phyloP scores from a whole-genome alignment of 257 asterid species.

The Solanum piurae region DNA sequence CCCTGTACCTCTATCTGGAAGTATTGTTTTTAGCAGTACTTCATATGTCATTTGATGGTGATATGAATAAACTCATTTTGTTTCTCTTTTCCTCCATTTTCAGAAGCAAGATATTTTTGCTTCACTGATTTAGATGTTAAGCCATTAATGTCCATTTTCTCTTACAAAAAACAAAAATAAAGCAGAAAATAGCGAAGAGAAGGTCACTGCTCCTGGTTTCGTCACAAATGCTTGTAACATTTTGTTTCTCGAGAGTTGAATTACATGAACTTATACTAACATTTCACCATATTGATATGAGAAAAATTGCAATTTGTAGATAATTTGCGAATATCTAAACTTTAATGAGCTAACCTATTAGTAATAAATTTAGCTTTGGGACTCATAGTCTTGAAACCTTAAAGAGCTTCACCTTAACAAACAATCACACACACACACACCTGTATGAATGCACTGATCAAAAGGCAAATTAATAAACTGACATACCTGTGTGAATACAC shows the following conservation, averaged over 20 bases:
- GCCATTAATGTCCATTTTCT: neutral
- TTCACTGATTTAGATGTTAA: neutral
- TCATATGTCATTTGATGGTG: neutral
- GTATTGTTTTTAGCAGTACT: neutral
- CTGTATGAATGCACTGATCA: neutral
- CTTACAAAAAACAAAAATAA: neutral
- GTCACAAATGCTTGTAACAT: neutral
- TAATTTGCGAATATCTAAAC: neutral
- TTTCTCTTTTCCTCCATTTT: neutral
- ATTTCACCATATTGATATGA: neutral
- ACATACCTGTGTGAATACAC: neutral
- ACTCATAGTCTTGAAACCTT: neutral
- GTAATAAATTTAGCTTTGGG: neutral
- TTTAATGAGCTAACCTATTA: neutral
- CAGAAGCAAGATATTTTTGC: neutral
- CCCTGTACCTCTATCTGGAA: neutral
- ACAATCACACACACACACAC: neutral
- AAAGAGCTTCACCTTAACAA: neutral
- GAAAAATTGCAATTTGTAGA: no score
- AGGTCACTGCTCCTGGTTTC: neutral
- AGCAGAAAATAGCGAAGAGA: neutral
- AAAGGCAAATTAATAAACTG: neutral
- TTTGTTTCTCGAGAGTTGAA: neutral
- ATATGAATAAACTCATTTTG: neutral
- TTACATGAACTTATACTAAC: neutral